A percentile compares a stretch with the other conserved stretches of the same genome.
phyloP scores from a whole-genome alignment of 2,329 filamentous ascomycete species.

The Cordyceps tenuipes region DNA sequence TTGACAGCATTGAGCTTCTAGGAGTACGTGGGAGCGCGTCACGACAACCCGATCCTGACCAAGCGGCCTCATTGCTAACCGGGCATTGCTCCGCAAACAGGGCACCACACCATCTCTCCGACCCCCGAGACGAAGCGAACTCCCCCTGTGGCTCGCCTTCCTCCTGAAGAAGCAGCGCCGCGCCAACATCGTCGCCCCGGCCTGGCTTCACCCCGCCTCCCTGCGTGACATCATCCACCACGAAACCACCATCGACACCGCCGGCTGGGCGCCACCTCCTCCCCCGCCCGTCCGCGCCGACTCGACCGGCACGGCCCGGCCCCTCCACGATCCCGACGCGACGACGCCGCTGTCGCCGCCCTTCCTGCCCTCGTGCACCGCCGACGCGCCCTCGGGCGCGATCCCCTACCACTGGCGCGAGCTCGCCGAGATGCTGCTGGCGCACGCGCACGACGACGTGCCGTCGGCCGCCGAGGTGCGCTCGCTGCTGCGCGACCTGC shows the following conservation, averaged over 20 bases:
- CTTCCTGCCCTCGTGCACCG: constrained; percentile 69
- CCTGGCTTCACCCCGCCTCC: constrained; percentile 75
- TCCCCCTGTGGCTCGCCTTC: constrained; percentile 91
- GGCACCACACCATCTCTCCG: constrained; percentile 67
- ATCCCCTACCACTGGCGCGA: constrained; percentile 96
- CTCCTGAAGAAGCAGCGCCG: constrained; percentile 90
- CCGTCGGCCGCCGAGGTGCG: constrained; percentile 64
- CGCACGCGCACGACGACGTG: constrained; percentile 78
- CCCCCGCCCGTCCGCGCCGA: constrained; percentile 50
- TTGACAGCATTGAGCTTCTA: constrained; percentile 78
- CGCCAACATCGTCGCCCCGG: constrained; percentile 83
- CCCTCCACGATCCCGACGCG: constrained; percentile 19
- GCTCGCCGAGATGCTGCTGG: constrained; percentile 76
- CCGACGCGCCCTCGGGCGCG: constrained; percentile 56
- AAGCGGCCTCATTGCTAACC: not conserved
- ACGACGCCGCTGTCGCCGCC: constrained; percentile 53
- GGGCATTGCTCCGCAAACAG: constrained; percentile 36
- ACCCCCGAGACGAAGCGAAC: constrained; percentile 68
- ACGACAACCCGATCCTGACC: constrained; percentile 7
- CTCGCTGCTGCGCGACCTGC: constrained; percentile 67
- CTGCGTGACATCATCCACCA: constrained; percentile 70
- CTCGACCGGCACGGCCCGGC: constrained; percentile 33
- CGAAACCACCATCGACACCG: constrained; percentile 65
- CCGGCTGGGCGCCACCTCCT: constrained; percentile 70
- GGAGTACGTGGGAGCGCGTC: constrained; percentile 52